These are phyloP conservation scores for Xylaria acuta DNA, from an alignment of 495 filamentous ascomycete species.

Conservation along the genomic window DNA sequence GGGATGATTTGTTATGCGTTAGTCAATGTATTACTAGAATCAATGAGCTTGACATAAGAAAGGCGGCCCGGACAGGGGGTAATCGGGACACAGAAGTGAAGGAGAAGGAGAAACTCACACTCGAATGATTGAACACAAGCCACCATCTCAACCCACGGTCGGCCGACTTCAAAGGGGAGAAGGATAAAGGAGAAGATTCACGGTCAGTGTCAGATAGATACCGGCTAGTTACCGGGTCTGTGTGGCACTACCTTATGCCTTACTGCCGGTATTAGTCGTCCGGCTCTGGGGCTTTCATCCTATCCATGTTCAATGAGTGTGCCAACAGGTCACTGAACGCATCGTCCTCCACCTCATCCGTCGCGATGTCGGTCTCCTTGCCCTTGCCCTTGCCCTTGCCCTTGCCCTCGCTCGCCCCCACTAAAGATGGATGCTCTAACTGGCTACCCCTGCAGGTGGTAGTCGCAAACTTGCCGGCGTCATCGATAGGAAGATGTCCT, in stretches of 20 bases:
- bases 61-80: too few species aligned
- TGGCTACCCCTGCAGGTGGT: slow-evolving; percentile 20
- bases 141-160: too few species aligned
- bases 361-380: slow-evolving; percentile 23
- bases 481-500: slow-evolving; percentile 20
- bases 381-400: slow-evolving; percentile 15
- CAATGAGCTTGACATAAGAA: too few species aligned
- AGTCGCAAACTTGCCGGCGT: slow-evolving; percentile 23
- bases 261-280: slow-evolving; percentile 23
- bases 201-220: slow-evolving; percentile 19
- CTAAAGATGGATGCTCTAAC: slow-evolving; percentile 24
- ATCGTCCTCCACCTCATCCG: slow-evolving; percentile 26
- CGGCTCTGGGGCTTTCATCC: slow-evolving; percentile 20
- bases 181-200: slow-evolving; percentile 17
- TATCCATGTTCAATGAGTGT: slow-evolving; percentile 23
- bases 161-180: slow-evolving; percentile 14
- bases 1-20: slow-evolving; percentile 8
- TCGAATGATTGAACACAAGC: too few species aligned
- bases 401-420: slow-evolving; percentile 21
- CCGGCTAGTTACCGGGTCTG: slow-evolving; percentile 15
- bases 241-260: slow-evolving; percentile 20
- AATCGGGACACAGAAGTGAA: too few species aligned
- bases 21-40: slow-evolving; percentile 17
- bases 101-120: too few species aligned
- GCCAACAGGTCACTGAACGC: slow-evolving; percentile 25